Percentiles rank a stretch among this genome's conserved stretches.
Evolutionary conservation across 1,284 basidiomycete species (phyloP).

Genomic region (Irpex sp.): DNA sequence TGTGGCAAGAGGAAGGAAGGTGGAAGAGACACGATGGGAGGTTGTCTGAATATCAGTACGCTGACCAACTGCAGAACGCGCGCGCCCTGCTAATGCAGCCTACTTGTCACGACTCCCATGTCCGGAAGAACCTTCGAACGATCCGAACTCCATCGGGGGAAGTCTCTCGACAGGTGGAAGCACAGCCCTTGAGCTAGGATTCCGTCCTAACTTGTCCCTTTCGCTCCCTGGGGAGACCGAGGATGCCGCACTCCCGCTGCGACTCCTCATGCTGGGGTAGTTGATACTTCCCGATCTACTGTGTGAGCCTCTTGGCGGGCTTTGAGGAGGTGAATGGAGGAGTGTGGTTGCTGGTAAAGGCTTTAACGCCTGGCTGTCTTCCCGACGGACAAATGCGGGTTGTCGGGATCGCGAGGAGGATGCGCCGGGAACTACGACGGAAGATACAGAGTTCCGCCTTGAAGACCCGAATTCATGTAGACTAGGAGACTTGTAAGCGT

Average conservation of each 20-base stretch:
- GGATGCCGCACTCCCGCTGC: conserved; percentile 20
- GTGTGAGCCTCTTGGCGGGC: not conserved
- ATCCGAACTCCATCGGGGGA: conserved; percentile 17
- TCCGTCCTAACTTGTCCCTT: not conserved
- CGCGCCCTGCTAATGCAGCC: not conserved
- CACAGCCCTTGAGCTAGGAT: not conserved
- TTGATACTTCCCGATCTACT: not conserved
- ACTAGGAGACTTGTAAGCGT: conserved; percentile 3
- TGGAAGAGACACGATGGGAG: not conserved
- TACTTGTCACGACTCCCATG: not conserved
- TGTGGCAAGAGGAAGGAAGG: not conserved
- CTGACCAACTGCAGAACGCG: not conserved
- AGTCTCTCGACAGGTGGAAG: conserved; percentile 21
- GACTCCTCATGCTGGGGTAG: conserved; percentile 12
- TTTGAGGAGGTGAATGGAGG: conserved; percentile 10
- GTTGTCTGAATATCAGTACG: not conserved
- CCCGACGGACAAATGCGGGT: conserved; percentile 16
- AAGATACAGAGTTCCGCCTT: not conserved
- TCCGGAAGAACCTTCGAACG: not conserved
- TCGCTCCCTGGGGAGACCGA: conserved; percentile 1
- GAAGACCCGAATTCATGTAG: not conserved
- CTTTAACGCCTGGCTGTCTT: conserved; percentile 23
- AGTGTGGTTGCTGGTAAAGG: conserved; percentile 22
- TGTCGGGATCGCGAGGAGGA: conserved; percentile 2
- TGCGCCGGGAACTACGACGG: not conserved